These are phyloP conservation scores for Pezicula carpinea DNA, from an alignment of 2,329 filamentous ascomycete species.

Conservation along the genomic window DNA sequence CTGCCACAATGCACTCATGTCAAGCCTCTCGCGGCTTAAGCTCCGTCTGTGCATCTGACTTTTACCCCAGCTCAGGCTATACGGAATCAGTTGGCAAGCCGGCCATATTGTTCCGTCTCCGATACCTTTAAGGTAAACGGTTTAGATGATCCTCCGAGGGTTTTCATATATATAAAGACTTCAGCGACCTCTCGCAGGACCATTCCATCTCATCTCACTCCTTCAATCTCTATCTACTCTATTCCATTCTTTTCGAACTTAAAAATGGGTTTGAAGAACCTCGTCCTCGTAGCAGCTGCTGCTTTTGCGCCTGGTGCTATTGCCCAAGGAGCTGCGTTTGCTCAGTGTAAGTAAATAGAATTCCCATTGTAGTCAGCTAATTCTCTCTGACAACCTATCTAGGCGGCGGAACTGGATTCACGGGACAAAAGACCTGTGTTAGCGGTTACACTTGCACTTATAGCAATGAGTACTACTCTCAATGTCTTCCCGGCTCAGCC, in stretches of 20 bases:
- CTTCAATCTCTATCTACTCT: constrained; percentile 2
- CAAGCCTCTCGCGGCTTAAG: neutral
- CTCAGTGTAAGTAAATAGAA: constrained; percentile 22
- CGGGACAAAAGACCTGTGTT: constrained; percentile 23
- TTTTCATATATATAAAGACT: constrained; percentile 13
- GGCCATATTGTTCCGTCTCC: constrained; percentile 17
- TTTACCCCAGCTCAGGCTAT: constrained; percentile 17
- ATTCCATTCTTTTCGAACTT: constrained; percentile 2
- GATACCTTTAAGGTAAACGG: neutral
- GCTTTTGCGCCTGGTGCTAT: constrained; percentile 24
- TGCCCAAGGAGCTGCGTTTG: constrained; percentile 21
- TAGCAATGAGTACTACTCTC: constrained; percentile 22
- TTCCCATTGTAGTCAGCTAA: neutral
- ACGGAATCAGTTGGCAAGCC: constrained; percentile 17
- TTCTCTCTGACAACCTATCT: constrained; percentile 3
- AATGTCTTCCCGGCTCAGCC: constrained; percentile 23
- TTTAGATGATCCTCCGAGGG: neutral
- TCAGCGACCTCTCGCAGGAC: neutral
- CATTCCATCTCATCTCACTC: constrained; percentile 1
- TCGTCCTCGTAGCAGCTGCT: constrained; percentile 26
- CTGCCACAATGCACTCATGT: neutral
- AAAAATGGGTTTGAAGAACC: constrained; percentile 23
- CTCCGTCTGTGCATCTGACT: neutral
- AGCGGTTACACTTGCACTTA: constrained; percentile 23
- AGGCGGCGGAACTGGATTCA: constrained; percentile 25